phyloP scores from a whole-genome alignment of 2,329 filamentous ascomycete genomes.

The Colletotrichum sp. region DNA sequence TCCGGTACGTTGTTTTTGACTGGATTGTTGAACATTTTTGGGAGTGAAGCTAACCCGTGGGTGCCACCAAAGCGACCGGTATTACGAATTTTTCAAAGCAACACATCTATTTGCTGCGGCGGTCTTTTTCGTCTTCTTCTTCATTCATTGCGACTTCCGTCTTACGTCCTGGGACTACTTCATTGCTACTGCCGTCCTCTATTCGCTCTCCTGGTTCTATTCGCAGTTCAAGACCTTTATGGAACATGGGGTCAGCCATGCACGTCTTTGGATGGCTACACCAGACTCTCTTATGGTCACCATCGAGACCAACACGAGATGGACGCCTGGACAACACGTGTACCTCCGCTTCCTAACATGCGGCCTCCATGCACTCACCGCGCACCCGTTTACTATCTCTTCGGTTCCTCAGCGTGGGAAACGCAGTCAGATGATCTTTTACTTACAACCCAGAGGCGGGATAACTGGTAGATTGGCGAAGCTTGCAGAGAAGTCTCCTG shows the following conservation, averaged over 20 bases:
- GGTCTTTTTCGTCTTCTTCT: conserved; percentile 63
- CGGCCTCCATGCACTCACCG: conserved; percentile 46
- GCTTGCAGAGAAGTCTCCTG: conserved; percentile 40
- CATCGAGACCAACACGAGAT: conserved; percentile 47
- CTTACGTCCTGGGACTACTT: conserved; percentile 67
- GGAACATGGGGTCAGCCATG: conserved; percentile 32
- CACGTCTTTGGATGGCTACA: neutral
- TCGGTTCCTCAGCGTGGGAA: conserved; percentile 42
- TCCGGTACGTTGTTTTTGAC: conserved; percentile 42
- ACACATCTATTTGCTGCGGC: conserved; percentile 57
- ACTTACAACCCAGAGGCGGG: conserved; percentile 53
- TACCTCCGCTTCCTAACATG: conserved; percentile 57
- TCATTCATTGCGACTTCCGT: conserved; percentile 62
- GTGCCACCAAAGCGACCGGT: conserved; percentile 44
- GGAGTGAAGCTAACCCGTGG: neutral
- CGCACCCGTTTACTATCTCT: conserved; percentile 62
- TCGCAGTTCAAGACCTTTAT: conserved; percentile 36
- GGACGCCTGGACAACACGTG: conserved; percentile 59
- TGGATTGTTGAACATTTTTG: neutral
- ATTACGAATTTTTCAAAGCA: conserved; percentile 67
- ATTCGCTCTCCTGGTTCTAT: conserved; percentile 42
- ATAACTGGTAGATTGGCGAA: conserved; percentile 51
- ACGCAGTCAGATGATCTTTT: conserved; percentile 52
- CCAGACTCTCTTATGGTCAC: conserved; percentile 41
- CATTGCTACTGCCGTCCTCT: conserved; percentile 53